Conservation (phyloP, 2,329 filamentous ascomycete genomes). For the Tricladium varicosporioides region DNA sequence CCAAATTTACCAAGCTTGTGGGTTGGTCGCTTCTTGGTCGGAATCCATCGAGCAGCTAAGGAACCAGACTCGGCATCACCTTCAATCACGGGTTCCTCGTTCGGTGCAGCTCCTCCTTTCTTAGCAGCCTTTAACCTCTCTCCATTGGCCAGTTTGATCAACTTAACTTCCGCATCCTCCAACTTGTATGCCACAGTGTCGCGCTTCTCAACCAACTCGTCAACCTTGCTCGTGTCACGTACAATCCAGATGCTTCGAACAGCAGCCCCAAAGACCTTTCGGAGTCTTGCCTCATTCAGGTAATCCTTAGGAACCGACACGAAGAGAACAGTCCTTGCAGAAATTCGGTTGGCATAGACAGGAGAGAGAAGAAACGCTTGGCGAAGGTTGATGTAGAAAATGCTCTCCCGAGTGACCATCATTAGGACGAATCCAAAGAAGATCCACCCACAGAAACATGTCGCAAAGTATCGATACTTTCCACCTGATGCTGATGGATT, state of each 20-base stretch:
- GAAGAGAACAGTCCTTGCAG: conserved; percentile 86
- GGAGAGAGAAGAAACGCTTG: conserved; percentile 90
- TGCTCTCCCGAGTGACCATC: conserved; percentile 80
- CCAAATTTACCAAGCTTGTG: conserved; percentile 69
- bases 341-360: conserved; percentile 79
- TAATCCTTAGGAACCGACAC: conserved; percentile 79
- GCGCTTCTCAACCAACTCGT: conserved; percentile 77
- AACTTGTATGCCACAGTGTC: conserved; percentile 78
- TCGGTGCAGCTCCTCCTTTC: conserved; percentile 49
- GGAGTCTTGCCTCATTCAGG: conserved; percentile 72
- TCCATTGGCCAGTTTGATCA: conserved; percentile 77
- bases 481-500: conserved; percentile 47
- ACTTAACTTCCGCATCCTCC: conserved; percentile 81
- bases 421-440: conserved; percentile 89
- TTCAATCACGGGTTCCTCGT: conserved; percentile 44
- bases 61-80: conserved; percentile 66
- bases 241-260: conserved; percentile 85
- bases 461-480: conserved; percentile 71
- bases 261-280: conserved; percentile 76
- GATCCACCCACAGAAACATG: conserved; percentile 75
- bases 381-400: conserved; percentile 89
- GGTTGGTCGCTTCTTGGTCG: conserved; percentile 70
- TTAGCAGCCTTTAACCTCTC: conserved; percentile 67
- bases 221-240: conserved; percentile 72
- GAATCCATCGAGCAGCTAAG: conserved; percentile 72